Base-by-base conservation (phyloP, 1,284 basidiomycete genomes). In the Taiwanofungus camphoratus region DNA sequence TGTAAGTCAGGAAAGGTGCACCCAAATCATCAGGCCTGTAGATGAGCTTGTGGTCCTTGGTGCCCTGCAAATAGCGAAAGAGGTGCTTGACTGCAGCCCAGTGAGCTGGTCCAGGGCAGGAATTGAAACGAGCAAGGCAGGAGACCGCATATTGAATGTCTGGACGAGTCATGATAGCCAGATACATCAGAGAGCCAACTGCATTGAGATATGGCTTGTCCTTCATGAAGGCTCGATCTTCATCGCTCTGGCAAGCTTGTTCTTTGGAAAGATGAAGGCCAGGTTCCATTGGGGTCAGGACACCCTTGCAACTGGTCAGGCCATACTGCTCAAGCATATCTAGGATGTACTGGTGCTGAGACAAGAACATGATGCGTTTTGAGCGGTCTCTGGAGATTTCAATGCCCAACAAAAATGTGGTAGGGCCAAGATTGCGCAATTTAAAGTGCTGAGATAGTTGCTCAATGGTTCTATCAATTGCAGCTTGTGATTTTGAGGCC, bases 351-450 rank as follows among this genome's bases (percentile, higher is more conserved):
- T 61, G 58, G 0, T 43, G 36, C 42, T 73, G 68, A 1, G 57
- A 62, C 9, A 71, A 50, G 0, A 37, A 29, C 7, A 71, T 37
- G 3, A 51, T 59, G 3, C 45, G 48, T 1, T 47, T 45, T 1
- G 42, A 19, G 1, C 53, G 47, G 42, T 70, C 57, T 0, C 58
- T 47, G 2, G 44, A 47, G 21, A 71, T 58, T 36, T 66, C 56
- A n/a, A 72, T 59, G 26, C 64, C 65, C 2, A 71, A 55, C 1
- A 71, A 45, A 43, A 50, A 63, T 1, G 40, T 42, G 1, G 60
- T 61, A 21, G 55, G 50, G 0, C 58, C 58, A 11, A 57, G 46
- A 39, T 60, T 52, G 5, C 31, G 48, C 43, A 60, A 45, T 37
- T 58, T 45, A 45, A 51, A 56, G 22, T 21, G 42, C 3, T 21